Evolutionary conservation across 768 basidiomycete species (phyloP), one percentile per base, ranked within the genome.

Genomic region (Rhodotorula taiwanensis): DNA sequence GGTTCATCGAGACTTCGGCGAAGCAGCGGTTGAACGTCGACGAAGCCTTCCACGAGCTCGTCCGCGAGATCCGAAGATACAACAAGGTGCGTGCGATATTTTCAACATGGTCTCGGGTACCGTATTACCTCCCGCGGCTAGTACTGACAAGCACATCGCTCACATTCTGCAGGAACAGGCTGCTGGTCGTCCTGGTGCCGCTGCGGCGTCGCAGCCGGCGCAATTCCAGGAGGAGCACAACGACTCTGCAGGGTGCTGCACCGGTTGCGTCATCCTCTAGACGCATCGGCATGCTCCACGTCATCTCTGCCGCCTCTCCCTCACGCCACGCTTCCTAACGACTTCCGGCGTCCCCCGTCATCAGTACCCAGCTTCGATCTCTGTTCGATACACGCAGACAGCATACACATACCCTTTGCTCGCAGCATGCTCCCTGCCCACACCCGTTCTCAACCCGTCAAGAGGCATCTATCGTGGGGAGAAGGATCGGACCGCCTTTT

Each of bases 21-120:
- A 78, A 76, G 65, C 75, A 78, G 52, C 73, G 79, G 16, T 72
- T 79, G 51, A 80, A 80, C 66, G 77, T 80, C 44, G 79, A 80
- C 64, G 75, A 79, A 44, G 78, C 78, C 23, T 80, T 80, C 68
- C 65, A 70, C 45, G 72, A 77, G 55, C 74, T 79, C 41, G 78
- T 79, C 49, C 74, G 77, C 39, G 70, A 77, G 52, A 77, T 80
- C 36, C 62, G 78, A 52, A 74, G 74, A 60, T 76, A 77, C 66
- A 76, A 79, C 66, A 73, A 74, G 73, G 79, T 79, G 57, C 59
- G 76, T n/a, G 45, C 43, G 8, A n/a, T n/a, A n/a, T n/a, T n/a
- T n/a, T n/a, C n/a, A n/a, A n/a, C n/a, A n/a, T n/a, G n/a, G n/a
- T n/a, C n/a, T n/a, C n/a, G n/a, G n/a, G n/a, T n/a, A n/a, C n/a